Evolutionary conservation across 306 rosid genomes (phyloP), one percentile per base, ranked within the genome.

Genomic region (Alnus rubra): DNA sequence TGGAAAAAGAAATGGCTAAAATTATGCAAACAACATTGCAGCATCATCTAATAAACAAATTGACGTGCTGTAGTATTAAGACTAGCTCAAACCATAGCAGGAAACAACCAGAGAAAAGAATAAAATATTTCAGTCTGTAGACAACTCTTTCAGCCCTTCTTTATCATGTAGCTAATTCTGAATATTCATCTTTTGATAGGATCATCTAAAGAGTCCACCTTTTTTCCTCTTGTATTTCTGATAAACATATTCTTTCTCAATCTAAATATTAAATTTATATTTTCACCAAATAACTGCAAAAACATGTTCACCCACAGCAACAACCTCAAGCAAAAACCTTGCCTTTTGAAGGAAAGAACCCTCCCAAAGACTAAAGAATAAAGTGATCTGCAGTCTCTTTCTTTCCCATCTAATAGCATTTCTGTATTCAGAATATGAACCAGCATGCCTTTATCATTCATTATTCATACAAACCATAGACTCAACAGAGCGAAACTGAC

Each of bases 381-480:
- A 42, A 53, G 16, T 55, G 5, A 50, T 39, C 47, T 13, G 44
- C 18, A 7, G 35, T 64, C 47, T 28, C n/a, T 33, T 64, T 64
- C 19, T 15, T 35, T 35, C 18, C 48, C 70, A 64, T 2, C 70
- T 2, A 64, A 35, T 35, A 52, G 37, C 68, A 10, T 60, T 14
- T 64, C 45, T 83, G 56, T 28, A 39, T 73, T 78, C 80, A 80
- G 60, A 50, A 54, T 62, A 47, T 33, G 79, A 62, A 82, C 1
- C 51, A 33, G 64, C 31, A 70, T 42, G 23, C 62, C 64, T 42
- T 42, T 37, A 39, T 52, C 14, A 49, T 9, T 10, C n/a, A 68
- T 23, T 23, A 54, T 23, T 33, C 68, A 67, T 9, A 53, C 55
- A 50, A 50, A 65, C 31, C 28, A 65, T 30, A 74, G 37, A 65